Percentiles rank a stretch among this genome's conserved stretches.
Conservation (phyloP, 1,139 yeast species). For the Lodderomyces orthopsilosis region DNA sequence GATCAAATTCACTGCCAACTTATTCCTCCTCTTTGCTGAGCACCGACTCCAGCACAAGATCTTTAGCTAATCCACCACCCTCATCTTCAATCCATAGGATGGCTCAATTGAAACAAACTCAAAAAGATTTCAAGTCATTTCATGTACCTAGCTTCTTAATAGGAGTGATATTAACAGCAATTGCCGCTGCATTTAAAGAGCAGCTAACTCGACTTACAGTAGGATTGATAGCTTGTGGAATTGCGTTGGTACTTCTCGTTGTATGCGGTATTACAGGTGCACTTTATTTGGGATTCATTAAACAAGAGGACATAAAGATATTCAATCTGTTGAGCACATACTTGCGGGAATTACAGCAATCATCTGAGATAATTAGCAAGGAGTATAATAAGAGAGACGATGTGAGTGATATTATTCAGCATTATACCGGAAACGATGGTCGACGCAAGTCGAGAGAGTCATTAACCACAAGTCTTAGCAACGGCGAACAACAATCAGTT, state of each 20-base stretch:
- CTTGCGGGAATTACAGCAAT: not conserved
- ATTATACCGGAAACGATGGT: constrained; percentile 4
- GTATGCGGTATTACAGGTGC: constrained; percentile 13
- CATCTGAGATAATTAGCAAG: not conserved
- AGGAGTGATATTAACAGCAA: constrained; percentile 21
- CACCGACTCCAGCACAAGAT: not conserved
- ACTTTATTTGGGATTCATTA: constrained; percentile 29
- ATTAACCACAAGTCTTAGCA: constrained; percentile 1
- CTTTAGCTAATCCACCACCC: not conserved
- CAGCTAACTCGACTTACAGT: constrained; percentile 5
- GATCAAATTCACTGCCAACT: not conserved
- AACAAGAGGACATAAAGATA: constrained; percentile 4
- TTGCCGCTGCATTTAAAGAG: constrained; percentile 7
- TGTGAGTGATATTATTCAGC: not conserved
- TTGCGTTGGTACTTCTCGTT: constrained; percentile 16
- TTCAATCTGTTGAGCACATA: not conserved
- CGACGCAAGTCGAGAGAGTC: constrained; percentile 2
- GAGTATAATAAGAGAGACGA: not conserved
- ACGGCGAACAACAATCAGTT: constrained; percentile 4
- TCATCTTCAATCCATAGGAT: not conserved
- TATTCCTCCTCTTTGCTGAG: not conserved
- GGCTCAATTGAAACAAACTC: constrained; percentile 5
- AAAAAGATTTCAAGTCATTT: constrained; percentile 13
- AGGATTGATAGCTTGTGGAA: constrained; percentile 12
- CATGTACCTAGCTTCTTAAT: constrained; percentile 33